A percentile compares a stretch with the other conserved stretches of the same genome.
These are phyloP conservation scores for Cystoderma amianthinum DNA, from an alignment of 768 basidiomycete species.

Conservation along the genomic window DNA sequence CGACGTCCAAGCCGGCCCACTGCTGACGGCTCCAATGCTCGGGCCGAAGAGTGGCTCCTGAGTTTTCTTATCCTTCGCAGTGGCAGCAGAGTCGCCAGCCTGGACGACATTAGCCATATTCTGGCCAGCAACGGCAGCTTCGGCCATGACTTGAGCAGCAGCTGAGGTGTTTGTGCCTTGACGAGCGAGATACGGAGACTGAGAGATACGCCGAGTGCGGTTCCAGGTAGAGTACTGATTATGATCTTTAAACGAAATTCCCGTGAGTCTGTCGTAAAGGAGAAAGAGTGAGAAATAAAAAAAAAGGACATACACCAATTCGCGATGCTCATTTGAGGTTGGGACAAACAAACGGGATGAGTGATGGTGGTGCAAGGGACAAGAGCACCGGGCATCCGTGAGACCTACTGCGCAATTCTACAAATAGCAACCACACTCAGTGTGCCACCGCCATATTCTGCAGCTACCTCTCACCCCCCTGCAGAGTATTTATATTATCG, in stretches of 20 bases:
- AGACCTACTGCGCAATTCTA: background rate
- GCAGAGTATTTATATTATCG: background rate
- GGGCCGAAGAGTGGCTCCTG: slow-evolving; percentile 88
- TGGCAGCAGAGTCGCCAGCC: slow-evolving; percentile 6
- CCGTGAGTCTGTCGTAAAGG: too few species aligned
- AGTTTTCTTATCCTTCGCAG: slow-evolving; percentile 47
- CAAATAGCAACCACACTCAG: too few species aligned
- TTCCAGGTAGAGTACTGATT: slow-evolving; percentile 53
- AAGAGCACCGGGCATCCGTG: background rate
- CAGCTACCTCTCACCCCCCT: background rate
- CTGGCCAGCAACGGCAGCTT: slow-evolving; percentile 9
- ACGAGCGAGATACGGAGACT: slow-evolving; percentile 45
- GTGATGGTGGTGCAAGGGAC: background rate
- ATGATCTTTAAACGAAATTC: slow-evolving; percentile 25
- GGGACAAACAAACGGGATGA: background rate
- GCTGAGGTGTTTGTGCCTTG: slow-evolving; percentile 41
- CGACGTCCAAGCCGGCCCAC: slow-evolving; percentile 67
- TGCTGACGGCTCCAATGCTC: slow-evolving; percentile 72
- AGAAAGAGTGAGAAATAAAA: background rate
- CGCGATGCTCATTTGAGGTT: background rate
- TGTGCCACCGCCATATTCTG: too few species aligned
- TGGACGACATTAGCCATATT: slow-evolving; percentile 17
- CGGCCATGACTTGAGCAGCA: slow-evolving; percentile 43
- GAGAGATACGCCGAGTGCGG: slow-evolving; percentile 44
- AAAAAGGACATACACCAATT: background rate